Base-by-base conservation (phyloP, 1,139 yeast genomes). In the Suhomyces coccinellae region DNA sequence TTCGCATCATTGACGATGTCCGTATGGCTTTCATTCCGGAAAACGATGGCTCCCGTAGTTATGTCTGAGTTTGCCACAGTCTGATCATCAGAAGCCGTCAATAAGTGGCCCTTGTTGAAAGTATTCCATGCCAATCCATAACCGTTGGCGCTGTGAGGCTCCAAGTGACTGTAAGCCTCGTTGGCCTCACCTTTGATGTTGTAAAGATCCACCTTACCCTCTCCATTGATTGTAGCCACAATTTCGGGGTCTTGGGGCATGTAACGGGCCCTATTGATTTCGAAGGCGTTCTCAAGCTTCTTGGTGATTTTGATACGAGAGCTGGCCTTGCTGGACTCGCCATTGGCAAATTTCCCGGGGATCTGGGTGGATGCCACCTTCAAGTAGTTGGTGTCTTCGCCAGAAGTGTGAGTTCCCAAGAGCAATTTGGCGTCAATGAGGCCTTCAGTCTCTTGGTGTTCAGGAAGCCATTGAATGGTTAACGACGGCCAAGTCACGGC, bases 371-470 rank as follows among this genome's bases (percentile, higher is more conserved):
- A 68, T 2, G 93, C 96, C 27, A 90, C 67, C 59, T 93, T 87
- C 52, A 93, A 65, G 62, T 82, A 88, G 60, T 93, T 87, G 4
- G 78, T 77, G 44, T 84, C 95, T 46, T 80, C 83, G 3, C 89
- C 95, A 0, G 91, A 80, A 0, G 98, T 88, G 59, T 88, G 91
- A 0, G 99, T 93, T 11, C 97, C 96, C 34, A 91, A 66, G 17
- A 91, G 63, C 45, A 93, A 63, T 40, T 60, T 64, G 27, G 75
- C 62, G 56, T 73, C 67, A 60, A 79, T 50, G 59, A 77, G 52
- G 51, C 75, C 59, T n/a, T 52, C 56, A 26, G 51, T 52, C n/a
- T 43, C 49, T 1, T 51, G 43, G 48, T 62, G 65, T 41, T 77
- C 72, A 1, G 90, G 90, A 14, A 85, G 65, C 89, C 93, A 86